These are phyloP conservation scores for Kodamaea alishanica DNA, from an alignment of 1,139 yeast genomes.

Conservation along the genomic window DNA sequence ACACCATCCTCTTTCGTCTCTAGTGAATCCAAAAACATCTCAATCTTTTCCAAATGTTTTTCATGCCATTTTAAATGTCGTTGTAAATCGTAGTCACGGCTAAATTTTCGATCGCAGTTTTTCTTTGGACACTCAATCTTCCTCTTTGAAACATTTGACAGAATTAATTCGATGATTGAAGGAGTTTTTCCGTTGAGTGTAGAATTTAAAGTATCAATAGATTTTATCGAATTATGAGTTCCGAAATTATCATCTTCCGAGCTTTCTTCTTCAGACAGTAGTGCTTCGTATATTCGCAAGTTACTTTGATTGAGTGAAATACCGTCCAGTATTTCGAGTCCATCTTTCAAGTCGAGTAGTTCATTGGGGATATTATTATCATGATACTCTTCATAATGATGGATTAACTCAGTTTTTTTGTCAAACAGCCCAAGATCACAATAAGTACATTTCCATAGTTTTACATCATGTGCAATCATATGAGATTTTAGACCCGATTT, in stretches of 20 bases:
- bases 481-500: slow-evolving; percentile 67
- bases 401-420: slow-evolving; percentile 33
- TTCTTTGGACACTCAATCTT: slow-evolving; percentile 42
- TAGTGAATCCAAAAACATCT: slow-evolving; percentile 29
- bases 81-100: slow-evolving; percentile 44
- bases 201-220: slow-evolving; percentile 25
- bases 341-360: background rate
- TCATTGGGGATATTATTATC: slow-evolving; percentile 38
- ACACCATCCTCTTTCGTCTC: slow-evolving; percentile 9
- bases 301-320: slow-evolving; percentile 5
- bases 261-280: slow-evolving; percentile 16
- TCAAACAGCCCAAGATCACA: slow-evolving; percentile 40
- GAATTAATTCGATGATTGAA: slow-evolving; percentile 36
- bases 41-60: slow-evolving; percentile 31
- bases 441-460: slow-evolving; percentile 59
- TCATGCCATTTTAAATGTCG: slow-evolving; percentile 59
- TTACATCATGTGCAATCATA: slow-evolving; percentile 48
- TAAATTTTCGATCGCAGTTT: slow-evolving; percentile 47
- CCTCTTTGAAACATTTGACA: slow-evolving; percentile 31
- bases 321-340: slow-evolving; percentile 4
- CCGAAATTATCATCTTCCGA: slow-evolving; percentile 14
- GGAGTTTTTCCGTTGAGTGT: slow-evolving; percentile 18
- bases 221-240: slow-evolving; percentile 21
- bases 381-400: slow-evolving; percentile 44
- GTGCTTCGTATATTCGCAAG: slow-evolving; percentile 5